Evolutionary conservation across 2,329 filamentous ascomycete genomes (phyloP).

Genomic region (Albifimbria verrucaria): DNA sequence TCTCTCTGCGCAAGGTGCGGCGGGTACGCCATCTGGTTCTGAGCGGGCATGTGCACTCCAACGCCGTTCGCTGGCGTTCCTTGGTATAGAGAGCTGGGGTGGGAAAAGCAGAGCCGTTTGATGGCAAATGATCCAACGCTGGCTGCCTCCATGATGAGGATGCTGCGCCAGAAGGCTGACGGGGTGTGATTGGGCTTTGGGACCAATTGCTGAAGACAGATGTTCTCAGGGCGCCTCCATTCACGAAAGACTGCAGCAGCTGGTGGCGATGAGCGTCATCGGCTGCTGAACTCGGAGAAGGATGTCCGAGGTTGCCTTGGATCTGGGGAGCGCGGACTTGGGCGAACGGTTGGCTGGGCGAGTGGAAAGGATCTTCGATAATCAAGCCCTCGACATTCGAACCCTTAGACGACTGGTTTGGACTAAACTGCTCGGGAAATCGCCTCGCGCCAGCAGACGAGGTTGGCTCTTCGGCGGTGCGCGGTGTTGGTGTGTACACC

Average conservation of each 20-base stretch:
- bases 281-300: constrained; percentile 11
- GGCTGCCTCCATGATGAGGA: constrained; percentile 15
- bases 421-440: constrained; percentile 20
- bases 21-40: constrained; percentile 13
- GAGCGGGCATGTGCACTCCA: constrained; percentile 9
- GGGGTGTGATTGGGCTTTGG: constrained; percentile 14
- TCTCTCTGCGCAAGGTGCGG: constrained; percentile 2
- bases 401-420: constrained; percentile 17
- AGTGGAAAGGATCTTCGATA: constrained; percentile 29
- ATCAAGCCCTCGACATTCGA: constrained; percentile 7
- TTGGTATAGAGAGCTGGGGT: constrained; percentile 48
- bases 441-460: constrained; percentile 19
- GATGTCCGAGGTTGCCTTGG: background rate
- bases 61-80: constrained; percentile 37
- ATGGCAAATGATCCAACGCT: constrained; percentile 10
- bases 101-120: constrained; percentile 38
- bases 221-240: constrained; percentile 20
- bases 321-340: background rate
- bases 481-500: constrained; percentile 36
- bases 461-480: constrained; percentile 14
- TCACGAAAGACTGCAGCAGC: constrained; percentile 31
- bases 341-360: constrained; percentile 13
- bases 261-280: constrained; percentile 30
- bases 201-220: constrained; percentile 29
- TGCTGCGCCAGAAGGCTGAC: constrained; percentile 13